Percentiles rank a stretch among this genome's conserved stretches.
Conservation (phyloP, 140 eudicot genomes). For the Ambrosia hybrid region DNA sequence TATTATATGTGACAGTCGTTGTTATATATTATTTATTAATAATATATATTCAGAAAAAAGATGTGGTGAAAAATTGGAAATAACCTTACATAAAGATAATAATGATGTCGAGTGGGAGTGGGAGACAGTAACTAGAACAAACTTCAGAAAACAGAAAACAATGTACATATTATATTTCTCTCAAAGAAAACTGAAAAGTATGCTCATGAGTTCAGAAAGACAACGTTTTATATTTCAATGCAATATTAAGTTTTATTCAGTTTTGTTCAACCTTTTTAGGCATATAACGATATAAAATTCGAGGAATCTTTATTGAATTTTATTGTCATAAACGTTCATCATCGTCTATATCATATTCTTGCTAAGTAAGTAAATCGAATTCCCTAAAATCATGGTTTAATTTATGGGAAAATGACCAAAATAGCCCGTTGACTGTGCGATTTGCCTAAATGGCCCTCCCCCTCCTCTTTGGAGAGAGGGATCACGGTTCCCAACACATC, state of each 20-base stretch:
- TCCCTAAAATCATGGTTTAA: too few species aligned
- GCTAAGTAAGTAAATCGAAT: too few species aligned
- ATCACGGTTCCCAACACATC: too few species aligned
- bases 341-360: too few species aligned
- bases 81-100: not conserved
- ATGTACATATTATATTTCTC: not conserved
- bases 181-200: not conserved
- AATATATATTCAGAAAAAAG: not conserved
- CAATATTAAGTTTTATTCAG: not conserved
- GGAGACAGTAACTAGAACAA: not conserved
- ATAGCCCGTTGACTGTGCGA: too few species aligned
- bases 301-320: too few species aligned
- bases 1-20: not conserved
- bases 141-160: conserved; percentile 5
- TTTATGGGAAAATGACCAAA: too few species aligned
- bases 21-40: not conserved
- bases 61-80: not conserved
- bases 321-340: too few species aligned
- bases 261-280: too few species aligned
- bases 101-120: not conserved
- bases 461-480: too few species aligned
- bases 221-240: not conserved
- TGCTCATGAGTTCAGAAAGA: not conserved
- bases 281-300: too few species aligned
- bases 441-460: too few species aligned